phyloP scores from a whole-genome alignment of 495 filamentous ascomycete species.

The Hypoxylon fuscum region DNA sequence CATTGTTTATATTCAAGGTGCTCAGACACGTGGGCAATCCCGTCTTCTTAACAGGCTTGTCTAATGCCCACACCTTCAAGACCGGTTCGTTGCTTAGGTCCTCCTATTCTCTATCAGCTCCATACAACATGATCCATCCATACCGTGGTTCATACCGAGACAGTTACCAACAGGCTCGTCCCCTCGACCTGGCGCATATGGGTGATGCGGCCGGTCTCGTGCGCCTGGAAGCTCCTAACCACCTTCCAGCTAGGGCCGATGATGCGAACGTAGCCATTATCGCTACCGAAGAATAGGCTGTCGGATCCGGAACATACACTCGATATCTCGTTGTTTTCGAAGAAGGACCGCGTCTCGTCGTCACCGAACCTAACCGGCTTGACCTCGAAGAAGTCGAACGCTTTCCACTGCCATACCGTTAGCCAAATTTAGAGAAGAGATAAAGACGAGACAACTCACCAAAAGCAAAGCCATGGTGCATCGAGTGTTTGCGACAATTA shows the following conservation, averaged over 20 bases:
- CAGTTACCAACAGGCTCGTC: conserved; percentile 85
- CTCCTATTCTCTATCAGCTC: conserved; percentile 58
- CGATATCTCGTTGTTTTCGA: conserved; percentile 59
- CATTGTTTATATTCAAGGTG: conserved; percentile 86
- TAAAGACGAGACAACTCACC: conserved; percentile 16
- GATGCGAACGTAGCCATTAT: conserved; percentile 85
- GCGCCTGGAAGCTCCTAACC: conserved; percentile 83
- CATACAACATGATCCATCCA: neutral
- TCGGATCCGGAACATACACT: conserved; percentile 85
- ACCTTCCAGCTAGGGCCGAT: conserved; percentile 88
- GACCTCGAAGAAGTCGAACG: conserved; percentile 99
- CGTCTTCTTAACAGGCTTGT: conserved; percentile 94
- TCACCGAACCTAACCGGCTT: conserved; percentile 81
- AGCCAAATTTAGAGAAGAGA: conserved; percentile 4
- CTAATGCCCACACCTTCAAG: conserved; percentile 94
- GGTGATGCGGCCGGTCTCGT: conserved; percentile 81
- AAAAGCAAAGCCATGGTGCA: conserved; percentile 45
- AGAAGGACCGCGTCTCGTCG: conserved; percentile 63
- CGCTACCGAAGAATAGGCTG: conserved; percentile 86
- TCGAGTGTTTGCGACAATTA: conserved; percentile 32
- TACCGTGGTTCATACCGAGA: conserved; percentile 59
- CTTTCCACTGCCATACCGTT: conserved; percentile 81
- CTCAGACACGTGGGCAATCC: conserved; percentile 86
- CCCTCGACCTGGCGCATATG: conserved; percentile 94
- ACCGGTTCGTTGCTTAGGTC: conserved; percentile 86